These are phyloP conservation scores for Aspergillus pseudoviridinutans DNA, from an alignment of 2,329 filamentous ascomycete species.

Conservation along the genomic window DNA sequence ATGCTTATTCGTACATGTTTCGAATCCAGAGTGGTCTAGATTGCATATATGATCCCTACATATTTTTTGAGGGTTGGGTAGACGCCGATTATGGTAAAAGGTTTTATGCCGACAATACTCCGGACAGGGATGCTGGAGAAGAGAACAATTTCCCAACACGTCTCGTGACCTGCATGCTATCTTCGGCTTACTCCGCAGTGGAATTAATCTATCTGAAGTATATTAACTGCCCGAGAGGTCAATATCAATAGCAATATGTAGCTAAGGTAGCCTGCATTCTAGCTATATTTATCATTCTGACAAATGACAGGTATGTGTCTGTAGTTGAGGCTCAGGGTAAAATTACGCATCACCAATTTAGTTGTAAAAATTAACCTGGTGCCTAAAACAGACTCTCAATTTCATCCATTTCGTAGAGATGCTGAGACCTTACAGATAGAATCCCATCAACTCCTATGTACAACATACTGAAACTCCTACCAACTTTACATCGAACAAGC, in stretches of 20 bases:
- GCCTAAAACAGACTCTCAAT: not conserved
- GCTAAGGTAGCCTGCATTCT: not conserved
- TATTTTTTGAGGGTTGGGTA: not conserved
- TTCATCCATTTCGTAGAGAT: not conserved
- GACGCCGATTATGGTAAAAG: not conserved
- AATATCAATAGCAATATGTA: not conserved
- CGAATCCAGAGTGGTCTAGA: not conserved
- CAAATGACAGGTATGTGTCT: not conserved
- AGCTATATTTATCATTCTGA: not conserved
- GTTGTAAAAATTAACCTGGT: not conserved
- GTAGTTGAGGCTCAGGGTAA: not conserved
- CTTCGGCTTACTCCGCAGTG: not conserved
- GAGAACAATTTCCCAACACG: not conserved
- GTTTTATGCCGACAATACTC: not conserved
- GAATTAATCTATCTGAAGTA: not conserved
- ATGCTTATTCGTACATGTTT: too few species aligned
- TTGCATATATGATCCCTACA: not conserved
- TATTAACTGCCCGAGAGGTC: not conserved
- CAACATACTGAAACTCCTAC: not conserved
- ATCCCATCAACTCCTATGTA: too few species aligned
- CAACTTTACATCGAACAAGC: not conserved
- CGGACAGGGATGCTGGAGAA: not conserved
- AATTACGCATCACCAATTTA: not conserved
- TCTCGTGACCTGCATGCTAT: not conserved
- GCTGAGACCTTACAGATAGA: too few species aligned